Conservation (phyloP, 345 rosid species). For the Salix udensis region DNA sequence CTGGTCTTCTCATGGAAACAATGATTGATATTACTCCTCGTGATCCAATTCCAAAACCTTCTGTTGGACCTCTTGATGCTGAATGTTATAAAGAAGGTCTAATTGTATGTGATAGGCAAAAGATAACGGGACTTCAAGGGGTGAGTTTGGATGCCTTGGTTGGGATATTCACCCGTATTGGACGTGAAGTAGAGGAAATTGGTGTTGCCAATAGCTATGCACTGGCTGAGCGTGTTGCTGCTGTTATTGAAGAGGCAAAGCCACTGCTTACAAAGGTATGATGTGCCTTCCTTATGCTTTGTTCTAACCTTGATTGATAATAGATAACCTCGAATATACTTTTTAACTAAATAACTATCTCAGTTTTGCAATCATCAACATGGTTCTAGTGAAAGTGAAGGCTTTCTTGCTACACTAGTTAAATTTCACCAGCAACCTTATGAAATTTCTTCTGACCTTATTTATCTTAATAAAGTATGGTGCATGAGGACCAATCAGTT, state of each 20-base stretch:
- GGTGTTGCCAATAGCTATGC: slow-evolving; percentile 63
- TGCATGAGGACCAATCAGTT: neutral
- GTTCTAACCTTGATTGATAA: neutral
- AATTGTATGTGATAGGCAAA: slow-evolving; percentile 86
- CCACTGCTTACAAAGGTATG: slow-evolving; percentile 88
- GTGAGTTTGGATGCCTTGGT: slow-evolving; percentile 91
- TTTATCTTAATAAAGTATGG: neutral
- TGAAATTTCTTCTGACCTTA: neutral
- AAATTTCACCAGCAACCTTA: neutral
- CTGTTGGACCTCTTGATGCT: slow-evolving; percentile 68
- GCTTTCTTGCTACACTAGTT: neutral
- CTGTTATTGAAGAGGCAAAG: slow-evolving; percentile 81
- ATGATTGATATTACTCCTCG: slow-evolving; percentile 86
- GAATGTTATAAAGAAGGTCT: slow-evolving; percentile 82
- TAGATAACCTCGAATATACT: neutral
- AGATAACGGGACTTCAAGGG: slow-evolving; percentile 80
- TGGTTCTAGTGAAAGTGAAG: neutral
- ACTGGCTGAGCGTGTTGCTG: slow-evolving; percentile 69
- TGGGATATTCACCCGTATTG: slow-evolving; percentile 85
- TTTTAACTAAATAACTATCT: neutral
- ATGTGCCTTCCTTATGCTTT: slow-evolving; percentile 19
- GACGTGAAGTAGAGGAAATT: slow-evolving; percentile 76
- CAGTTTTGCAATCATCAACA: neutral
- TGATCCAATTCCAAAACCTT: slow-evolving; percentile 81
- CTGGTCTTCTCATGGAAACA: slow-evolving; percentile 98